A percentile compares a stretch with the other conserved stretches of the same genome.
These are phyloP conservation scores for Microsporum ferrugineum DNA, from an alignment of 2,329 filamentous ascomycete genomes.

Conservation along the genomic window DNA sequence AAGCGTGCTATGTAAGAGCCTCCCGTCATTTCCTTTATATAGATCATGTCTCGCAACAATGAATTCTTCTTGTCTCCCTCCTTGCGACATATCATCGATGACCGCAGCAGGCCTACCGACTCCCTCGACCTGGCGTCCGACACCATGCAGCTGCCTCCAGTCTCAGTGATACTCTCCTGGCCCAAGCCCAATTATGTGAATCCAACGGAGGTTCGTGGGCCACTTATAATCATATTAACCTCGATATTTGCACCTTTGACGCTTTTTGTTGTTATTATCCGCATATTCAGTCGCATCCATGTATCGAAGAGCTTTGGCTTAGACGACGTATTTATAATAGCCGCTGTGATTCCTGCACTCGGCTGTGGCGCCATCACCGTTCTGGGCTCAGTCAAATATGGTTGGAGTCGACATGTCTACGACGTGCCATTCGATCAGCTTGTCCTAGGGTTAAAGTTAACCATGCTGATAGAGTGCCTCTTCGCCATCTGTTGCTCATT, in stretches of 20 bases:
- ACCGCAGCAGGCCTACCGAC: not conserved
- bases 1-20: not conserved
- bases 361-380: not conserved
- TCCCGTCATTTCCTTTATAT: not conserved
- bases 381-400: not conserved
- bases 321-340: not conserved
- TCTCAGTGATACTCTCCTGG: not conserved
- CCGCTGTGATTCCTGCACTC: not conserved
- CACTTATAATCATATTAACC: not conserved
- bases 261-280: not conserved
- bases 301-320: not conserved
- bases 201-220: not conserved
- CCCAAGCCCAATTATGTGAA: not conserved
- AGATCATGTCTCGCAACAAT: not conserved
- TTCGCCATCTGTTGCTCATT: not conserved
- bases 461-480: not conserved
- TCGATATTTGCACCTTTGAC: not conserved
- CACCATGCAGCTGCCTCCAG: constrained; percentile 2
- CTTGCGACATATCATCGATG: not conserved
- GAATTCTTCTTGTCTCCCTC: not conserved
- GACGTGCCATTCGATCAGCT: not conserved
- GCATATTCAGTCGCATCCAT: not conserved
- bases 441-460: not conserved
- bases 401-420: not conserved
- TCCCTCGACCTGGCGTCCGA: not conserved